Conservation (phyloP, 78 protist genomes). For the Capsaspora owczarzaki region DNA sequence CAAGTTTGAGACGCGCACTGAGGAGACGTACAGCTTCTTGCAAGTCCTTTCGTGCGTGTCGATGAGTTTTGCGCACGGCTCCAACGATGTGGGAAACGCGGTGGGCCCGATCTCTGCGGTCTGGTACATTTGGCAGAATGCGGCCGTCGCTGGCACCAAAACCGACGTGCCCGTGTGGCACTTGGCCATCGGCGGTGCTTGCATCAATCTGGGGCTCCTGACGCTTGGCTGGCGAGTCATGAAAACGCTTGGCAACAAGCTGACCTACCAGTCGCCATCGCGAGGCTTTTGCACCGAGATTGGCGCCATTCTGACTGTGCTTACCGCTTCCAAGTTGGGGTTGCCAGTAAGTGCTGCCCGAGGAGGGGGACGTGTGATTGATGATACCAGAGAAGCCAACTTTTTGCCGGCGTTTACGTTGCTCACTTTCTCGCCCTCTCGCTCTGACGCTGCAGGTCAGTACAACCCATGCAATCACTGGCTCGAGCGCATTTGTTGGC, state of each 20-base stretch:
- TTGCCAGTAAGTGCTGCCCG: too few species aligned
- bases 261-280: constrained; percentile 27
- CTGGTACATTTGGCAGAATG: neutral
- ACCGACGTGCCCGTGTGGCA: constrained; percentile 24
- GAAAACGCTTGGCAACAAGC: constrained; percentile 33
- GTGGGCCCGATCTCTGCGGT: constrained; percentile 32
- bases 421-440: too few species aligned
- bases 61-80: constrained; percentile 34
- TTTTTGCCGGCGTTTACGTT: too few species aligned
- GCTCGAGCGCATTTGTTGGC: constrained; percentile 37
- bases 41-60: constrained; percentile 16
- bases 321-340: constrained; percentile 27
- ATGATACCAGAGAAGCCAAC: too few species aligned
- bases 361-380: too few species aligned
- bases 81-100: constrained; percentile 45
- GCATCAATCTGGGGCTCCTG: constrained; percentile 32
- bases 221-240: constrained; percentile 33
- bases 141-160: neutral
- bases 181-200: constrained; percentile 30
- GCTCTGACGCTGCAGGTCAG: too few species aligned
- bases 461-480: constrained; percentile 43
- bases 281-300: constrained; percentile 42
- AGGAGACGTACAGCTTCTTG: neutral
- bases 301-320: constrained; percentile 9
- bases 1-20: too few species aligned